phyloP scores from a whole-genome alignment of 345 rosid genomes.

The Salix dunnii region DNA sequence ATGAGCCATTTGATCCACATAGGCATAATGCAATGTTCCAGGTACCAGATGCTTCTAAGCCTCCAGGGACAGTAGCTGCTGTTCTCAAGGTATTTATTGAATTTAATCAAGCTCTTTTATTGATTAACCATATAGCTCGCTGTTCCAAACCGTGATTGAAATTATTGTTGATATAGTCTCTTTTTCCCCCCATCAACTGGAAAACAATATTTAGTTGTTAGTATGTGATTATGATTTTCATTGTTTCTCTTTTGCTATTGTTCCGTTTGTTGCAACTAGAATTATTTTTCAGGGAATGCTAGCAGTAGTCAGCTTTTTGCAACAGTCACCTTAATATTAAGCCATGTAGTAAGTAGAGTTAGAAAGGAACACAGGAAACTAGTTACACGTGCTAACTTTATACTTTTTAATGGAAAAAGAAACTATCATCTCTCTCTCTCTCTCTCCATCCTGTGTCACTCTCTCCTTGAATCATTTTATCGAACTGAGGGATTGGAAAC shows the following conservation, averaged over 20 bases:
- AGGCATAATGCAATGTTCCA: conserved; percentile 80
- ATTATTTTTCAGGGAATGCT: not conserved
- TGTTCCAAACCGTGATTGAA: not conserved
- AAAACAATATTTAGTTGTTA: not conserved
- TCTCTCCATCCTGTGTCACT: not conserved
- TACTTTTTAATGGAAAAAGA: not conserved
- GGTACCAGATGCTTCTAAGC: conserved; percentile 78
- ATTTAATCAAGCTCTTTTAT: not conserved
- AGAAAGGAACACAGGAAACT: not conserved
- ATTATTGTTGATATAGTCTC: not conserved
- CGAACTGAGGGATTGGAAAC: not conserved
- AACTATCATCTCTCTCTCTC: not conserved
- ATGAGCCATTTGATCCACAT: conserved; percentile 88
- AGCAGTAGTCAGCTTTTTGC: not conserved
- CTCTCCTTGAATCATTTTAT: not conserved
- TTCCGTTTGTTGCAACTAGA: not conserved
- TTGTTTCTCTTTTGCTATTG: not conserved
- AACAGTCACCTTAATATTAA: not conserved
- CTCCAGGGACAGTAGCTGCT: conserved; percentile 72
- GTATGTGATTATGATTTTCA: not conserved
- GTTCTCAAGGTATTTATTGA: conserved; percentile 64
- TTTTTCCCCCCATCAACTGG: not conserved
- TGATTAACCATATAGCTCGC: not conserved
- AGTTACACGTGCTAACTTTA: not conserved
- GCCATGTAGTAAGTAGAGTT: not conserved